phyloP scores from a whole-genome alignment of 352 stramenopile genomes.

The Globisporangium emineosum region DNA sequence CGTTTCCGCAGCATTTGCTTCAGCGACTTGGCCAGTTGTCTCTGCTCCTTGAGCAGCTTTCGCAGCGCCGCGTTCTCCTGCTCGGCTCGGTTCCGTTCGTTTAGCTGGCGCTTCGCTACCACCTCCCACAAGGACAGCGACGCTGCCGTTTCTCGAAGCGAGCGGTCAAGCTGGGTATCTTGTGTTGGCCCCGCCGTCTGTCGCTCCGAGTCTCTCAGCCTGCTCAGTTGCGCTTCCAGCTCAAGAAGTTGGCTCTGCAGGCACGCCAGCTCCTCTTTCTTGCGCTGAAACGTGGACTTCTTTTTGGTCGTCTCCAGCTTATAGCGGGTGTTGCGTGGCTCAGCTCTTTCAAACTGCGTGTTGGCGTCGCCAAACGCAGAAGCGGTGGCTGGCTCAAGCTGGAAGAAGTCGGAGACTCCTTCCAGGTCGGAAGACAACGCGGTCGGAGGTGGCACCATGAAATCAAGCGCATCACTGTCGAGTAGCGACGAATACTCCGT shows the following conservation, averaged over 20 bases:
- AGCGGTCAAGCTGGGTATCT: neutral
- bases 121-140: neutral
- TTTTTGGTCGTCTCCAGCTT: no score
- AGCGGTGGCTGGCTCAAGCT: no score
- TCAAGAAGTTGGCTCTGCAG: neutral
- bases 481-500: no score
- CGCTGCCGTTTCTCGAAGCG: neutral
- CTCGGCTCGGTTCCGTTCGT: neutral
- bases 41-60: neutral
- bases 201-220: neutral
- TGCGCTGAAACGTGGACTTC: neutral
- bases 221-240: neutral
- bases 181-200: neutral
- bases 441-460: no score
- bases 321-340: no score
- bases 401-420: no score
- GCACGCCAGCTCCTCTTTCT: neutral
- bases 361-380: no score
- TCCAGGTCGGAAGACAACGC: no score
- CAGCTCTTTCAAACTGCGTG: no score
- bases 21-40: neutral
- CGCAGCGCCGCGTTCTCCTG: neutral
- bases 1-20: neutral
- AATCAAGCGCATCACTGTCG: no score
- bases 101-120: neutral